phyloP scores from a whole-genome alignment of 495 filamentous ascomycete species.

The Aspergillus affinis region DNA sequence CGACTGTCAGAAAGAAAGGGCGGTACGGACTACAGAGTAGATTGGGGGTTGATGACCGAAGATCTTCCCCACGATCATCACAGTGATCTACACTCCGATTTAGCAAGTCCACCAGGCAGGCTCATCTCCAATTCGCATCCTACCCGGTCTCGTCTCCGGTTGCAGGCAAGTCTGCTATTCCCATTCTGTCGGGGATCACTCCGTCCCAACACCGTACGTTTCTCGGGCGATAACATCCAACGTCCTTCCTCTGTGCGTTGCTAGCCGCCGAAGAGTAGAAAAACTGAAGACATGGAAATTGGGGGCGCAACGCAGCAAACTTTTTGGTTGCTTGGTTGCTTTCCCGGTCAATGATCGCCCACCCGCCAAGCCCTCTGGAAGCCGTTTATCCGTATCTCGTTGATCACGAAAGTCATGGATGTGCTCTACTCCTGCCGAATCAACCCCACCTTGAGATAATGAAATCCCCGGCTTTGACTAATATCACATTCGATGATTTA shows the following conservation, averaged over 20 bases:
- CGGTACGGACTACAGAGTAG: background rate
- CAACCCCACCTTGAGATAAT: constrained; percentile 14
- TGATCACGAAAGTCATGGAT: background rate
- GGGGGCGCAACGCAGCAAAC: background rate
- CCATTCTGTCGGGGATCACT: background rate
- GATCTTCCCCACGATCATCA: constrained; percentile 20
- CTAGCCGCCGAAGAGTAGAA: background rate
- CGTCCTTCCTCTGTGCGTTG: too few relatives aligned
- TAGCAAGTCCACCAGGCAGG: background rate
- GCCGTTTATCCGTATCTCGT: constrained; percentile 9
- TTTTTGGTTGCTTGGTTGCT: background rate
- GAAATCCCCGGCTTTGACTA: constrained; percentile 4
- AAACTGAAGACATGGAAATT: background rate
- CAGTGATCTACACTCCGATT: constrained; percentile 15
- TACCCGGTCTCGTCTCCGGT: background rate
- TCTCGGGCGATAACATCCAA: too few relatives aligned
- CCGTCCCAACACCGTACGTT: background rate
- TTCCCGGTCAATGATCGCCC: constrained; percentile 2
- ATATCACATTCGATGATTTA: background rate
- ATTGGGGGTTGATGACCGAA: constrained; percentile 3
- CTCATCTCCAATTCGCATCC: background rate
- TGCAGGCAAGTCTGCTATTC: background rate
- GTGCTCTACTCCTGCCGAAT: background rate
- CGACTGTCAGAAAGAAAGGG: background rate
- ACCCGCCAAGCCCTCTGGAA: constrained; percentile 6